Evolutionary conservation across 2,329 filamentous ascomycete genomes (phyloP).

Genomic region (Penicillium occitanis): DNA sequence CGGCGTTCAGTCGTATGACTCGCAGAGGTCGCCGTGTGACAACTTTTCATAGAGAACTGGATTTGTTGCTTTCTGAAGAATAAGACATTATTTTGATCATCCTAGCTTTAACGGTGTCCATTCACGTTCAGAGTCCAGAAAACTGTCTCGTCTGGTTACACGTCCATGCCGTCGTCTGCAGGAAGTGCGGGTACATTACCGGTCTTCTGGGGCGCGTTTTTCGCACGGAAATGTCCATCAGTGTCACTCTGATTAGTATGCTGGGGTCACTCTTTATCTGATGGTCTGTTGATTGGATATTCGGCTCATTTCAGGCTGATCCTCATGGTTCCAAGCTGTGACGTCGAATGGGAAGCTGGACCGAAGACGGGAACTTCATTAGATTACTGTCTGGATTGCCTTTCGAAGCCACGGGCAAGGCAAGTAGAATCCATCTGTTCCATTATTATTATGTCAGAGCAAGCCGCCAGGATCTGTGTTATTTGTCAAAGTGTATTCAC

Average conservation of each 20-base stretch:
- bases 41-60: neutral
- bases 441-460: neutral
- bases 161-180: slow-evolving; percentile 4
- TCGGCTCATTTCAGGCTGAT: neutral
- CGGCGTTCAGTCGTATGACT: neutral
- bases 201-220: neutral
- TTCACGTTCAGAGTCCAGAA: neutral
- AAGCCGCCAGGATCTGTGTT: neutral
- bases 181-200: slow-evolving; percentile 6
- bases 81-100: too few relatives aligned
- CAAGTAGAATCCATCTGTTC: neutral
- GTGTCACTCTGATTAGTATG: neutral
- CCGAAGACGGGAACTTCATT: neutral
- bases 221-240: neutral
- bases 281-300: neutral
- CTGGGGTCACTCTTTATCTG: neutral
- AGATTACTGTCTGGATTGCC: neutral
- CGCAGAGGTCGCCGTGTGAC: neutral
- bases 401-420: neutral
- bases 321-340: neutral
- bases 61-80: neutral
- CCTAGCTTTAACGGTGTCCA: neutral
- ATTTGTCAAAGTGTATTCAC: slow-evolving; percentile 6
- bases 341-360: neutral
- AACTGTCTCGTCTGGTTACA: neutral